These are phyloP conservation scores for Arctium minus DNA, from an alignment of 129 eudicot species.

Conservation along the genomic window DNA sequence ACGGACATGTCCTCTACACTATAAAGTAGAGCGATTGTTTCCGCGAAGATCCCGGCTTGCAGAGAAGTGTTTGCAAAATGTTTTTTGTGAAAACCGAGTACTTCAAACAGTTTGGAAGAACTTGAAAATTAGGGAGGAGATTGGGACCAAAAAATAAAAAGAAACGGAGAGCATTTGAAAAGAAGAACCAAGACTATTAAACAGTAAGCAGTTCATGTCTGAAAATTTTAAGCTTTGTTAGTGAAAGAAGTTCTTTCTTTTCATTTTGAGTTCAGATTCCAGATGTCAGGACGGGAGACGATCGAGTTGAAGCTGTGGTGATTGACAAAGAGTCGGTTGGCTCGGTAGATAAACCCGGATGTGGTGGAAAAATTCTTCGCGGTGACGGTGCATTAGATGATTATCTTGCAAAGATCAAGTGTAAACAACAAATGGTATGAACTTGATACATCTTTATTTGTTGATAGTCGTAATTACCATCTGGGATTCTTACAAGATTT, in stretches of 20 bases:
- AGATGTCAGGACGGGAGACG: slow-evolving; percentile 58
- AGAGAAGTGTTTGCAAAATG: too few relatives aligned
- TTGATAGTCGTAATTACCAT: not conserved
- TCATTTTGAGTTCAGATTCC: slow-evolving; percentile 55
- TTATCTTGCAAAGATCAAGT: slow-evolving; percentile 43
- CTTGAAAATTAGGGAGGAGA: too few relatives aligned
- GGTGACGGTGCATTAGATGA: slow-evolving; percentile 77
- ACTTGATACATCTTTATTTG: not conserved
- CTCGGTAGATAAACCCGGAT: slow-evolving; percentile 41
- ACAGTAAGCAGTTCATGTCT: not conserved
- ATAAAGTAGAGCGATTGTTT: too few relatives aligned
- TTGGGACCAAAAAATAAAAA: too few relatives aligned
- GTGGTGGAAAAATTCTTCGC: slow-evolving; percentile 73
- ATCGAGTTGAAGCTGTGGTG: slow-evolving; percentile 86
- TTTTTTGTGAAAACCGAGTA: too few relatives aligned
- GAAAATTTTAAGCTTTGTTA: not conserved
- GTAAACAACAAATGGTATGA: slow-evolving; percentile 48
- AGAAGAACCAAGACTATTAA: too few relatives aligned
- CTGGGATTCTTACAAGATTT: not conserved
- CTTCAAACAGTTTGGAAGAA: too few relatives aligned
- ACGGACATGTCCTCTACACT: too few relatives aligned
- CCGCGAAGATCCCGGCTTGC: too few relatives aligned
- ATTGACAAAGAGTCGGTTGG: slow-evolving; percentile 86
- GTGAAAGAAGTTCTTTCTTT: not conserved
- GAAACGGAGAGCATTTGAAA: too few relatives aligned